Evolutionary conservation across 192 early-diverging fungal species (phyloP), one percentile per base, ranked within the genome.

Genomic region (Backusella morwellensis): DNA sequence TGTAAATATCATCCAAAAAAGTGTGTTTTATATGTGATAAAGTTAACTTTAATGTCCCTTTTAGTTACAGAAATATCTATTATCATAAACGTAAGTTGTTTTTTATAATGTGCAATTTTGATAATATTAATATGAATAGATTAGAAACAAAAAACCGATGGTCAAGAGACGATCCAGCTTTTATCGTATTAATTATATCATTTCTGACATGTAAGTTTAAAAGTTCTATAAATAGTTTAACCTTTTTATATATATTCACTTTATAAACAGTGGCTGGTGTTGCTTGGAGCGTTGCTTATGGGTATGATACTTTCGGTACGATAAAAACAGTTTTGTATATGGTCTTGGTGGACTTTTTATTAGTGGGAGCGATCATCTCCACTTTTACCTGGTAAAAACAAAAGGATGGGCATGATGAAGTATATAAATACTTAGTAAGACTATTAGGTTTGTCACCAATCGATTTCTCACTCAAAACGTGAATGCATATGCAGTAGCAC

Each of bases 161-260:
- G 97, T 95, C 97, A 34, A 78, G 97, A 73, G 97, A 99, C 80
- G 97, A 99, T 85, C 97, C 97, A n/a, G 97, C 97, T 17, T 98
- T 98, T 77, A 83, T 97, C 47, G 90, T 96, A 17, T 77, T 98
- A 29, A 83, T 95, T 35, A 86, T 89, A 38, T 76, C 86, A 32
- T 86, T 88, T n/a, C 85, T 98, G 11, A 81, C 85, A n/a, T 26
- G 70, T 72, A 72, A 32, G 41, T 23, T 4, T 42, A n/a, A 3
- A 69, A 34, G 26, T 6, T 17, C 34, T 56, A 63, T 63, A 63
- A 26, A 12, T 54, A 12, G 23, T 50, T 50, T 50, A 2, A 12
- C 23, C 15, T 0, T 66, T 32, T 3, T 32, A 32, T 3, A 32
- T 32, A 14, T 67, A 35, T 75, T 56, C 21, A 56, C 26, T 4